Conservation (phyloP, 2,329 filamentous ascomycete species). For the Exutisphaerella laricina region DNA sequence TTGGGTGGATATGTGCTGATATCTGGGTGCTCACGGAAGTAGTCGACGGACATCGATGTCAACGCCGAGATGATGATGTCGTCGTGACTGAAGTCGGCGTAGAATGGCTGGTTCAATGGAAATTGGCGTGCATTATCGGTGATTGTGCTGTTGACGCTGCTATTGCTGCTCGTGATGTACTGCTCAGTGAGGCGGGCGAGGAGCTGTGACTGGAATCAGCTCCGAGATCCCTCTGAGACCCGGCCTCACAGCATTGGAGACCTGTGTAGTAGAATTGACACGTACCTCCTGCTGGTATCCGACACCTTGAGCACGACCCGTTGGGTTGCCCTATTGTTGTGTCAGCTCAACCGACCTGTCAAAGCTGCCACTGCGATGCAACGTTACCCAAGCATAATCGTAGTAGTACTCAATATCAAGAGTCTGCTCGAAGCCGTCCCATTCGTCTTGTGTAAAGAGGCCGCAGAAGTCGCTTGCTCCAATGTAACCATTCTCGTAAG, state of each 20-base stretch:
- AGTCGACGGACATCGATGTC: slow-evolving; percentile 50
- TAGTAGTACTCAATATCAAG: slow-evolving; percentile 50
- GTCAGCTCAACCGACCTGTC: slow-evolving; percentile 16
- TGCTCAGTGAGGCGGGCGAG: slow-evolving; percentile 45
- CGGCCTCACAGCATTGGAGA: too few species aligned
- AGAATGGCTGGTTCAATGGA: slow-evolving; percentile 46
- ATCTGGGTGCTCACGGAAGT: slow-evolving; percentile 46
- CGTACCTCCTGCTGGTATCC: slow-evolving; percentile 46
- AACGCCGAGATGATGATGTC: slow-evolving; percentile 48
- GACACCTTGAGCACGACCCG: slow-evolving; percentile 49
- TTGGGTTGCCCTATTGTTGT: slow-evolving; percentile 45
- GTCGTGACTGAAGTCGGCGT: slow-evolving; percentile 51
- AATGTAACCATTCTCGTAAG: slow-evolving; percentile 50
- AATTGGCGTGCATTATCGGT: slow-evolving; percentile 44
- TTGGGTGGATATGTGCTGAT: slow-evolving; percentile 41
- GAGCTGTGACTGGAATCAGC: slow-evolving; percentile 28
- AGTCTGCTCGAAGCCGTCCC: slow-evolving; percentile 50
- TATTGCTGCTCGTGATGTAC: slow-evolving; percentile 45
- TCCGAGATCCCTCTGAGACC: too few species aligned
- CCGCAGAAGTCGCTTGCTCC: slow-evolving; percentile 48
- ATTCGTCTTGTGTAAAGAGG: slow-evolving; percentile 52
- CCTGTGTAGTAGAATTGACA: too few species aligned
- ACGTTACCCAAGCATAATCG: slow-evolving; percentile 27
- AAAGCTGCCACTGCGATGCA: background rate
- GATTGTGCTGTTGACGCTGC: slow-evolving; percentile 48